Conservation (phyloP, 345 rosid species). For the Dipteronia sinensis region DNA sequence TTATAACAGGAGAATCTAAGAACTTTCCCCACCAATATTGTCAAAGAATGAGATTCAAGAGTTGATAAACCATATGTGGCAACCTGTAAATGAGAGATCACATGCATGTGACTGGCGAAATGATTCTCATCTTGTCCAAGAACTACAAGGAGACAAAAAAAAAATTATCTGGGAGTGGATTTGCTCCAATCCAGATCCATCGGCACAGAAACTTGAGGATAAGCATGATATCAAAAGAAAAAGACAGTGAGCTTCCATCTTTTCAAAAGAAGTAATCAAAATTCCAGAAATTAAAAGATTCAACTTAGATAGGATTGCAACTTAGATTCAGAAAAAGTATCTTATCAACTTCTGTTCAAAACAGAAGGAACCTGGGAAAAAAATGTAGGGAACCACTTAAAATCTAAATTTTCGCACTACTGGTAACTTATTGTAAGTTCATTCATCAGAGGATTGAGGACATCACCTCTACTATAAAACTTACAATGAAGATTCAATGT, state of each 20-base stretch:
- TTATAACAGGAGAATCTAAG: background rate
- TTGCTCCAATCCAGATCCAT: background rate
- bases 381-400: background rate
- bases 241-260: background rate
- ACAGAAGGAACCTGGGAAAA: background rate
- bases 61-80: background rate
- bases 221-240: background rate
- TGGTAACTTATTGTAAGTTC: background rate
- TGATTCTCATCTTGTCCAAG: too few species aligned
- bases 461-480: background rate
- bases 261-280: background rate
- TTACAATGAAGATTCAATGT: background rate
- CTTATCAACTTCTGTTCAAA: background rate
- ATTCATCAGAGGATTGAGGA: background rate
- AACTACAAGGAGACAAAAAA: background rate
- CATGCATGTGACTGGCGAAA: background rate
- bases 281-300: background rate
- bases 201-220: background rate
- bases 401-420: background rate
- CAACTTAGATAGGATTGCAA: background rate
- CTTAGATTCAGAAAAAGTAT: background rate
- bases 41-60: background rate
- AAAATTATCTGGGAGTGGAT: background rate
- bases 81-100: background rate
- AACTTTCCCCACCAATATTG: background rate